Percentiles rank a stretch among this genome's conserved stretches.
These are phyloP conservation scores for Pseudogymnoascus sp. DNA, from an alignment of 2,329 filamentous ascomycete genomes.

Conservation along the genomic window DNA sequence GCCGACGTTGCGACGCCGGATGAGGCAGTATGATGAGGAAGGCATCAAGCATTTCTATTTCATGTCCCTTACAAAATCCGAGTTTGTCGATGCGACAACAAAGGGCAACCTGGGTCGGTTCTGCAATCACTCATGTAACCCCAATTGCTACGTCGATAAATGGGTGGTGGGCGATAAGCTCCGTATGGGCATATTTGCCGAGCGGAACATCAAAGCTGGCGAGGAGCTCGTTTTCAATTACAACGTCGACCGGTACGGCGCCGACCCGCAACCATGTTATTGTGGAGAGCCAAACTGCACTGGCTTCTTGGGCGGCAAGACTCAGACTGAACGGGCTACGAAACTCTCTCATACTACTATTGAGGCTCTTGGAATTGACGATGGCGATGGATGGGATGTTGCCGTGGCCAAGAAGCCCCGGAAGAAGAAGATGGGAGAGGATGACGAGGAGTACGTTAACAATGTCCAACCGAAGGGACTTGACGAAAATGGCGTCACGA, in stretches of 20 bases:
- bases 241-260: conserved; percentile 96
- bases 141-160: conserved; percentile 98
- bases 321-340: conserved; percentile 89
- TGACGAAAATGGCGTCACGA: conserved; percentile 75
- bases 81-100: conserved; percentile 96
- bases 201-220: conserved; percentile 73
- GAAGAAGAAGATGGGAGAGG: conserved; percentile 85
- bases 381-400: conserved; percentile 86
- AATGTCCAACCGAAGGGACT: conserved; percentile 73
- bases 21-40: conserved; percentile 88
- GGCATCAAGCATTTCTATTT: conserved; percentile 99
- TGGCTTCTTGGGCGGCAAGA: conserved; percentile 95
- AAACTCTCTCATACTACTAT: conserved; percentile 85
- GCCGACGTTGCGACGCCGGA: conserved; percentile 76
- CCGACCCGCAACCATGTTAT: conserved; percentile 94
- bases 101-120: conserved; percentile 94
- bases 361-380: conserved; percentile 91
- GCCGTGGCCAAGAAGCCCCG: conserved; percentile 81
- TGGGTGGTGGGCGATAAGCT: conserved; percentile 97
- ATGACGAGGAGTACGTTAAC: conserved; percentile 93
- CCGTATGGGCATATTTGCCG: conserved; percentile 97
- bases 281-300: conserved; percentile 92
- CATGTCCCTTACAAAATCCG: conserved; percentile 94
- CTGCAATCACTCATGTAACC: conserved; percentile 98
- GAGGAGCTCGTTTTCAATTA: conserved; percentile 99